Percentiles rank a stretch among this genome's conserved stretches.
Conservation (phyloP, 1,139 yeast species). For the Geotrichum klebahnii region DNA sequence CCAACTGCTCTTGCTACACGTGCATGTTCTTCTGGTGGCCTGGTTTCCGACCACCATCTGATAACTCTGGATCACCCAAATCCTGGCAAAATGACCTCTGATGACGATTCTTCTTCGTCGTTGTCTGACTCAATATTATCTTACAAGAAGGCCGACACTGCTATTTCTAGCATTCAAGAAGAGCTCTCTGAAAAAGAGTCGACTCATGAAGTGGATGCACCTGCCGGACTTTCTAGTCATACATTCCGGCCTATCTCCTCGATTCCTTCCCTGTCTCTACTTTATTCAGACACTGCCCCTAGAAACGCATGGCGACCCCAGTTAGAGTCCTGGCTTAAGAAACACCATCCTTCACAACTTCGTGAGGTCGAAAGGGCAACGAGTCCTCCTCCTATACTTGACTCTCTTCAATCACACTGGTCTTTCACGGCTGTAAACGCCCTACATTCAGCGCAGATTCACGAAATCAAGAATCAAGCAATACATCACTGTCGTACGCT, state of each 20-base stretch:
- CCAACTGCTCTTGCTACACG: background rate
- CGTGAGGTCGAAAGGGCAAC: constrained; percentile 23
- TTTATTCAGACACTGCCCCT: constrained; percentile 44
- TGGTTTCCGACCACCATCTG: constrained; percentile 15
- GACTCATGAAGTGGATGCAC: background rate
- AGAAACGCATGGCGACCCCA: constrained; percentile 41
- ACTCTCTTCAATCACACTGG: constrained; percentile 21
- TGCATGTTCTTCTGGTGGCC: background rate
- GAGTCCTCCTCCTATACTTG: constrained; percentile 19
- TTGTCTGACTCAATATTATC: constrained; percentile 8
- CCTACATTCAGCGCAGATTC: constrained; percentile 15
- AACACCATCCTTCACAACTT: constrained; percentile 23
- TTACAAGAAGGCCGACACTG: constrained; percentile 2
- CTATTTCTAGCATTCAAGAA: constrained; percentile 10
- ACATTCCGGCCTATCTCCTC: constrained; percentile 7
- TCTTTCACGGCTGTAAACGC: constrained; percentile 15
- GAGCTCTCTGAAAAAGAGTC: constrained; percentile 1
- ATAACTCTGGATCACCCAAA: constrained; percentile 2
- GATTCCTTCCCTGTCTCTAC: constrained; percentile 26
- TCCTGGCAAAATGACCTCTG: constrained; percentile 4
- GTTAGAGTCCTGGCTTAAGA: constrained; percentile 39
- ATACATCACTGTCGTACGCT: constrained; percentile 6
- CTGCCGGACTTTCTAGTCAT: background rate
- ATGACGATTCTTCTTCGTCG: constrained; percentile 2
- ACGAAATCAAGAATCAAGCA: constrained; percentile 13